These are phyloP conservation scores for Aspergillus piperis DNA, from an alignment of 2,329 filamentous ascomycete species.

Conservation along the genomic window DNA sequence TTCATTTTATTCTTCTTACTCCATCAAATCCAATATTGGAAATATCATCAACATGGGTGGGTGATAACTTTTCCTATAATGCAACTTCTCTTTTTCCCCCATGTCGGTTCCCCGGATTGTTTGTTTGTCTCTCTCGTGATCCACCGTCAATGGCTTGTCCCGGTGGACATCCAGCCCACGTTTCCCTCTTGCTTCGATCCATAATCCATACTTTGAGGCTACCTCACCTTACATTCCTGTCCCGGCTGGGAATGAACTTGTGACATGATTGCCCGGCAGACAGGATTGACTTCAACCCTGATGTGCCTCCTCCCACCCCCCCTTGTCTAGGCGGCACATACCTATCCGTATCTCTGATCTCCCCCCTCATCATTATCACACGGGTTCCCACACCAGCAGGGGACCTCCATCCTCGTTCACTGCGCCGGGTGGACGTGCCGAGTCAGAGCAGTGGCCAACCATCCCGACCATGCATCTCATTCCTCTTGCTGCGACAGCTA, in stretches of 20 bases:
- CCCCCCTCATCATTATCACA: not conserved
- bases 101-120: not conserved
- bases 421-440: not conserved
- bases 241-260: not conserved
- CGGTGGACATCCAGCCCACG: not conserved
- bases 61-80: constrained; percentile 16
- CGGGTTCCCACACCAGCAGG: constrained; percentile 1
- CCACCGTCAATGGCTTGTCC: constrained; percentile 14
- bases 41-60: constrained; percentile 26
- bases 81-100: constrained; percentile 17
- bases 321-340: not conserved
- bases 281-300: not conserved
- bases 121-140: constrained; percentile 11
- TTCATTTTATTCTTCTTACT: constrained; percentile 1
- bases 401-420: not conserved
- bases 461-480: not conserved
- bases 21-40: constrained; percentile 11
- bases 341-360: not conserved
- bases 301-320: not conserved
- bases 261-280: not conserved
- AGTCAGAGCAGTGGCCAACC: not conserved
- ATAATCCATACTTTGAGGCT: not conserved
- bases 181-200: not conserved
- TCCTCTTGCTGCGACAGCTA: not conserved
- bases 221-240: not conserved